These are phyloP conservation scores for Pseudopyricularia cyperi DNA, from an alignment of 2,329 filamentous ascomycete genomes.

Conservation along the genomic window DNA sequence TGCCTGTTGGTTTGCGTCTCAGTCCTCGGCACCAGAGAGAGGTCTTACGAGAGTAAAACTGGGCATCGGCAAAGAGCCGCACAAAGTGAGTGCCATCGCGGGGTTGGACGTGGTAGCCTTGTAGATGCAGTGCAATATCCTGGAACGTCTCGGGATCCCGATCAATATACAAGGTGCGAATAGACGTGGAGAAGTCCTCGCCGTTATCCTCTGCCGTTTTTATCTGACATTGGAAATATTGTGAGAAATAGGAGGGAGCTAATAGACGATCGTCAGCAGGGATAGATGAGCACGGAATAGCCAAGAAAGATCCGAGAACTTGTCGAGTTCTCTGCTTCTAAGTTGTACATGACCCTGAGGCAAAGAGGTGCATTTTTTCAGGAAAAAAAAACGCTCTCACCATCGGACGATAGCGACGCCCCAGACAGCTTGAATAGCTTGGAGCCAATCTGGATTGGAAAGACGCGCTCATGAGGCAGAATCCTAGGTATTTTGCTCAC, in stretches of 20 bases:
- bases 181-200: constrained; percentile 30
- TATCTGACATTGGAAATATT: constrained; percentile 81
- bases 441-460: constrained; percentile 61
- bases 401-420: constrained; percentile 60
- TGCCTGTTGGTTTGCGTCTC: constrained; percentile 1
- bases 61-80: constrained; percentile 83
- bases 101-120: constrained; percentile 80
- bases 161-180: constrained; percentile 88
- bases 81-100: constrained; percentile 79
- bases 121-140: constrained; percentile 81
- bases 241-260: constrained; percentile 95
- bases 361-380: too few relatives aligned
- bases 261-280: background rate
- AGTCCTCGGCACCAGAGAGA: background rate
- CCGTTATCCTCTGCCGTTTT: constrained; percentile 46
- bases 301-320: background rate
- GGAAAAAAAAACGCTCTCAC: constrained; percentile 29
- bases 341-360: too few relatives aligned
- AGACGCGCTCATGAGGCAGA: constrained; percentile 59
- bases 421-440: constrained; percentile 63
- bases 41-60: constrained; percentile 52
- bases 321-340: too few relatives aligned
- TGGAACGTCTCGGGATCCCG: constrained; percentile 79
- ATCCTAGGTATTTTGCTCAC: constrained; percentile 35
- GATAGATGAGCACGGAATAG: constrained; percentile 2